These are phyloP conservation scores for Tylopilus rubrobrunneus DNA, from an alignment of 768 basidiomycete species.

Conservation along the genomic window DNA sequence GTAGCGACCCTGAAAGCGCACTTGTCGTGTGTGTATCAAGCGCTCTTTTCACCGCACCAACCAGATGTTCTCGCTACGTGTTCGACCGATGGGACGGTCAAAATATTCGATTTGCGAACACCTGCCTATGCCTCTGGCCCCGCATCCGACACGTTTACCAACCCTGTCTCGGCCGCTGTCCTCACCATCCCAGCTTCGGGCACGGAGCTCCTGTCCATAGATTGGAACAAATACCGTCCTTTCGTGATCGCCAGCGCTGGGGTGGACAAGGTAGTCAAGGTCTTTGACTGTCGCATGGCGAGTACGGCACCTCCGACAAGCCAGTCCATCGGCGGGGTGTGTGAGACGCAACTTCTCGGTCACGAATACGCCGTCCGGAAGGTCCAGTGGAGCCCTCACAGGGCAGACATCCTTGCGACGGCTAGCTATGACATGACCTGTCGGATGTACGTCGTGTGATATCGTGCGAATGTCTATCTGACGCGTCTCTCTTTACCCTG, in stretches of 20 bases:
- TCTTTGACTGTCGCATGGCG: slow-evolving; percentile 90
- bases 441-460: slow-evolving; percentile 59
- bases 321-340: slow-evolving; percentile 63
- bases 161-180: slow-evolving; percentile 64
- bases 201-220: slow-evolving; percentile 75
- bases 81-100: slow-evolving; percentile 82
- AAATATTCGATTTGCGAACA: slow-evolving; percentile 74
- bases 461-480: background rate
- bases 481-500: background rate
- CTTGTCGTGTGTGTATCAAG: slow-evolving; percentile 81
- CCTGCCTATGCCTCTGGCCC: slow-evolving; percentile 56
- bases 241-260: slow-evolving; percentile 73
- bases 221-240: slow-evolving; percentile 92
- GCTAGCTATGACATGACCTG: slow-evolving; percentile 95
- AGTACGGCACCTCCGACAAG: slow-evolving; percentile 46
- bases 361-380: slow-evolving; percentile 91
- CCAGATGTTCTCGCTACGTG: slow-evolving; percentile 79
- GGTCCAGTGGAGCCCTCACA: slow-evolving; percentile 86
- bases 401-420: slow-evolving; percentile 62
- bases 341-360: slow-evolving; percentile 67
- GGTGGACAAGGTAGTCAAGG: slow-evolving; percentile 69
- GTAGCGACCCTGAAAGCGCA: slow-evolving; percentile 81
- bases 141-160: slow-evolving; percentile 53
- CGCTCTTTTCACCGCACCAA: slow-evolving; percentile 89
- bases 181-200: slow-evolving; percentile 76